These are phyloP conservation scores for Pythium pyrilobum DNA, from an alignment of 352 stramenopile species.

Conservation along the genomic window DNA sequence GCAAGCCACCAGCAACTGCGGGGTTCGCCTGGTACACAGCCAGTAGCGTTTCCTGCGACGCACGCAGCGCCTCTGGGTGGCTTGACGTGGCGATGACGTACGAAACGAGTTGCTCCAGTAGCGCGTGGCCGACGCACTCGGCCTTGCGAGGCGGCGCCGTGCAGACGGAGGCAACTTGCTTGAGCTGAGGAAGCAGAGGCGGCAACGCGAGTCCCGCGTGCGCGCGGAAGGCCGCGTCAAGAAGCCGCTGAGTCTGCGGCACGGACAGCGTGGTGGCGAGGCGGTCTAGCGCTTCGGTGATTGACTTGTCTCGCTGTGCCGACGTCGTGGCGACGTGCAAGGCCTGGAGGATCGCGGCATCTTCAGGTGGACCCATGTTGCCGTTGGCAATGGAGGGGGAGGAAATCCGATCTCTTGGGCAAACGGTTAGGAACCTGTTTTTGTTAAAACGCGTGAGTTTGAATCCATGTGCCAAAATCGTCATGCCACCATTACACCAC, in stretches of 20 bases:
- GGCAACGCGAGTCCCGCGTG: background rate
- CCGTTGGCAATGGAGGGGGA: no score
- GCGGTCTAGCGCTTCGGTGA: slow-evolving; percentile 3
- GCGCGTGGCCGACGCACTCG: slow-evolving; percentile 36
- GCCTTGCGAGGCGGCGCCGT: slow-evolving; percentile 38
- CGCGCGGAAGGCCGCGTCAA: background rate
- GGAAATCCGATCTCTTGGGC: no score
- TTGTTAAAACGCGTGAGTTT: no score
- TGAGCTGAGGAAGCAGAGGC: slow-evolving; percentile 16
- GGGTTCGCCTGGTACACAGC: slow-evolving; percentile 40
- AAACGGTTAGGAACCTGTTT: no score
- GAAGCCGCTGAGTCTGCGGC: slow-evolving; percentile 5
- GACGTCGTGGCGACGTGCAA: background rate
- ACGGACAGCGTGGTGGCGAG: slow-evolving; percentile 2
- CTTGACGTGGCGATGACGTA: background rate
- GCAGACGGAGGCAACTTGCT: slow-evolving; percentile 40
- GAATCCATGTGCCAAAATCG: no score
- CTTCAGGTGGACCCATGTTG: no score
- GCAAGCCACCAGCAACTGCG: slow-evolving; percentile 28
- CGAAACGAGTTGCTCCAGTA: slow-evolving; percentile 28
- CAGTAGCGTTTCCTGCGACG: slow-evolving; percentile 21
- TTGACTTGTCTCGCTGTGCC: background rate
- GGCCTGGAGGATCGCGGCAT: background rate
- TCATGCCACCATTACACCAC: no score
- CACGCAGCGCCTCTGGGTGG: background rate